Conservation (phyloP, 2,329 filamentous ascomycete genomes). For the Myrmaecium sp. region DNA sequence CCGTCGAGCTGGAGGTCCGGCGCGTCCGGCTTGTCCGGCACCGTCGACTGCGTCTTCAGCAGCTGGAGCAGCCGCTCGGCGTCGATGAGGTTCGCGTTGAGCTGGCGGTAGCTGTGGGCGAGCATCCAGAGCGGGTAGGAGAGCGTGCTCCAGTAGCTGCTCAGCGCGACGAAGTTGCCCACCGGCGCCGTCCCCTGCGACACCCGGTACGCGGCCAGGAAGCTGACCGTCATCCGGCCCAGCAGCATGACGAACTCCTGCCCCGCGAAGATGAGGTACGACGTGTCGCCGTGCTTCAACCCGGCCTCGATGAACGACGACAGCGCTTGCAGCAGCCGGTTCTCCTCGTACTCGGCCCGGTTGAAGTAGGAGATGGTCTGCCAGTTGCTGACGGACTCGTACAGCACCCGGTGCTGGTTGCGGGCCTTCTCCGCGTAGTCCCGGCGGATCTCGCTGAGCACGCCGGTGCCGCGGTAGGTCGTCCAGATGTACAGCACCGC, state of each 20-base stretch:
- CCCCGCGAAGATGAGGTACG: constrained; percentile 14
- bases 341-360: constrained; percentile 33
- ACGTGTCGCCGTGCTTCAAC: constrained; percentile 13
- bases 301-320: constrained; percentile 17
- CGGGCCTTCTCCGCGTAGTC: constrained; percentile 27
- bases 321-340: constrained; percentile 28
- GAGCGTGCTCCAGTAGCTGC: constrained; percentile 43
- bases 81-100: constrained; percentile 41
- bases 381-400: constrained; percentile 44
- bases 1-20: constrained; percentile 34
- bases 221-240: constrained; percentile 30
- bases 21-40: constrained; percentile 33
- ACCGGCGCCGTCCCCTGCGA: constrained; percentile 31
- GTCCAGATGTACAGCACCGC: constrained; percentile 33
- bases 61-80: constrained; percentile 44
- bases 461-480: constrained; percentile 23
- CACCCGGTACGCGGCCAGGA: constrained; percentile 38
- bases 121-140: constrained; percentile 33
- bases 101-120: constrained; percentile 29
- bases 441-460: constrained; percentile 24
- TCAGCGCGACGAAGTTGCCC: constrained; percentile 46
- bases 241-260: constrained; percentile 32
- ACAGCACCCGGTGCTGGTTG: constrained; percentile 35
- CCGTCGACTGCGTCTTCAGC: constrained; percentile 39
- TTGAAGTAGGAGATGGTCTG: constrained; percentile 44